phyloP scores from a whole-genome alignment of 1,139 yeast genomes.

The Hemisphaericaspora subhashii region DNA sequence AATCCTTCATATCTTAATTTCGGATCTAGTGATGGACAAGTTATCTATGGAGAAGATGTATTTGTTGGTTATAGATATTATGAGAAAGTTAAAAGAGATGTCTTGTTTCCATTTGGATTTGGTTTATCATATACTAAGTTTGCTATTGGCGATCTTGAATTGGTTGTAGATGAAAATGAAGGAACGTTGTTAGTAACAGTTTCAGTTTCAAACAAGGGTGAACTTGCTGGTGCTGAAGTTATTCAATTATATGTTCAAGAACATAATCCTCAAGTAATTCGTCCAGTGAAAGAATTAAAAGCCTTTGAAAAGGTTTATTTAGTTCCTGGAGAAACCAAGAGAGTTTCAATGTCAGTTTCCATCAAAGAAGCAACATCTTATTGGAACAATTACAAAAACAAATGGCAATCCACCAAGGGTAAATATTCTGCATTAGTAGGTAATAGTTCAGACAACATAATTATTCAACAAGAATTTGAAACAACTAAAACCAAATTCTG shows the following conservation, averaged over 20 bases:
- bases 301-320: constrained; percentile 52
- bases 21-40: constrained; percentile 45
- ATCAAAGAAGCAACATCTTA: constrained; percentile 54
- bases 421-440: constrained; percentile 52
- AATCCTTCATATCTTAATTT: constrained; percentile 46
- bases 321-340: constrained; percentile 38
- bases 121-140: constrained; percentile 61
- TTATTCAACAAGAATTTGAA: constrained; percentile 34
- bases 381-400: constrained; percentile 49
- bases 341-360: constrained; percentile 35
- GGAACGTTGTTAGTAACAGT: constrained; percentile 27
- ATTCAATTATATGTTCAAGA: constrained; percentile 48
- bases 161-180: constrained; percentile 14
- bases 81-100: constrained; percentile 47
- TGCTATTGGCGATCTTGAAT: constrained; percentile 20
- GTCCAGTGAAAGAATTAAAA: constrained; percentile 60
- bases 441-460: constrained; percentile 29
- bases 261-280: constrained; percentile 36
- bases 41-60: constrained; percentile 56
- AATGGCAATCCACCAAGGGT: constrained; percentile 55
- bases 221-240: constrained; percentile 42
- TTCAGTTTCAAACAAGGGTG: constrained; percentile 44
- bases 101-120: constrained; percentile 58
- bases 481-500: constrained; percentile 21
- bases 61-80: constrained; percentile 62